A percentile compares a stretch with the other conserved stretches of the same genome.
Evolutionary conservation across 2,329 filamentous ascomycete genomes (phyloP).

Genomic region (Penicillium sp.): DNA sequence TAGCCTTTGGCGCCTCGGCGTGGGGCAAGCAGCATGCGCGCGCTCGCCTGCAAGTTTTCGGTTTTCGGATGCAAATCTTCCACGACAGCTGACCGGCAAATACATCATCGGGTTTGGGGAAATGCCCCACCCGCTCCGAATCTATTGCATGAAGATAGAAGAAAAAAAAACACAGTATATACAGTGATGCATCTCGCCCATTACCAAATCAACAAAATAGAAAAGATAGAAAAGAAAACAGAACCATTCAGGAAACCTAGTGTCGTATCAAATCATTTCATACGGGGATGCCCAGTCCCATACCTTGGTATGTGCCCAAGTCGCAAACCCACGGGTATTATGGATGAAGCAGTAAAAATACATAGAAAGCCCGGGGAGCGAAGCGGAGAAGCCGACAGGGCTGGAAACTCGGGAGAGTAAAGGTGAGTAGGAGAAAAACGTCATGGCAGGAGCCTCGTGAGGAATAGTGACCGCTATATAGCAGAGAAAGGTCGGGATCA

Average conservation of each 20-base stretch:
- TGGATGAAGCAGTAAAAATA: constrained; percentile 31
- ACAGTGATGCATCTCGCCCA: constrained; percentile 26
- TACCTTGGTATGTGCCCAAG: constrained; percentile 25
- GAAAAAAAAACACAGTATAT: constrained; percentile 23
- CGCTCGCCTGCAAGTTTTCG: constrained; percentile 5
- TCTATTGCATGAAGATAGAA: constrained; percentile 1
- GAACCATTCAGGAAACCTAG: constrained; percentile 28
- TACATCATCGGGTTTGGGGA: constrained; percentile 28
- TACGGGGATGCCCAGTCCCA: constrained; percentile 30
- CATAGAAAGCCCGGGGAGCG: constrained; percentile 18
- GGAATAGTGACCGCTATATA: constrained; percentile 21
- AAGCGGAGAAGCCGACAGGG: constrained; percentile 11
- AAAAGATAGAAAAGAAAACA: constrained; percentile 21
- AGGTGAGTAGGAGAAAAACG: constrained; percentile 22
- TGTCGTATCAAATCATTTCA: constrained; percentile 35
- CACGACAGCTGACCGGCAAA: constrained; percentile 28
- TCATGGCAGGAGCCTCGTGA: constrained; percentile 31
- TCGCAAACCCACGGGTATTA: constrained; percentile 24
- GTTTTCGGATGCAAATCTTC: constrained; percentile 19
- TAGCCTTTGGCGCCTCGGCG: not conserved
- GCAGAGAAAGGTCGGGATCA: constrained; percentile 18
- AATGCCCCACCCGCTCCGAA: constrained; percentile 19
- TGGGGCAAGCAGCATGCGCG: constrained; percentile 3
- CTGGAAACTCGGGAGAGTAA: constrained; percentile 12
- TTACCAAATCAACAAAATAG: constrained; percentile 17